Evolutionary conservation across 2,329 filamentous ascomycete genomes (phyloP).

Genomic region (Chaetoscypha palmicola): DNA sequence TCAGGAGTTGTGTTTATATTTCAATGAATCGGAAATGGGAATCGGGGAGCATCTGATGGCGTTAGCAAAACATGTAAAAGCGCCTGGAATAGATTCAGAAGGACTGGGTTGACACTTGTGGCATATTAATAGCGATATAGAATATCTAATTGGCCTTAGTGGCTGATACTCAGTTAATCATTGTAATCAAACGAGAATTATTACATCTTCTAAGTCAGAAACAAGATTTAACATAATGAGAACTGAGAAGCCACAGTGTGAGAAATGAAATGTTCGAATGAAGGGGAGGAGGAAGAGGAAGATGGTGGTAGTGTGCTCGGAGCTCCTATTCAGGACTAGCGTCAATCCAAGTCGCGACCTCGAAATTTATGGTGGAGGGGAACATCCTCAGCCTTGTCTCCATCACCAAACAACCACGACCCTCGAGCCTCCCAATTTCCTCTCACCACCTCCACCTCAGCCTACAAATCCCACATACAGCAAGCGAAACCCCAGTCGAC

Average conservation of each 20-base stretch:
- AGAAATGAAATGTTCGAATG: constrained; percentile 5
- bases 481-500: no score
- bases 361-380: background rate
- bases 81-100: background rate
- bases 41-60: background rate
- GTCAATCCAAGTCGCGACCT: background rate
- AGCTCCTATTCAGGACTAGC: constrained; percentile 1
- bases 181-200: no score
- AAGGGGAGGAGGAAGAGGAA: constrained; percentile 13
- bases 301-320: no score
- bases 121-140: no score
- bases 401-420: constrained; percentile 4
- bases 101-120: background rate
- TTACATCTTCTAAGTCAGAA: no score
- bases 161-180: no score
- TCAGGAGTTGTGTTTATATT: constrained; percentile 86
- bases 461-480: no score
- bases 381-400: constrained; percentile 9
- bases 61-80: background rate
- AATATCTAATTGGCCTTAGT: no score
- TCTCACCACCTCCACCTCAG: background rate
- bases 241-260: no score
- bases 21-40: constrained; percentile 6
- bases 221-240: no score
- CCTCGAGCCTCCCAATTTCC: background rate